These are phyloP conservation scores for Colletotrichum sp. DNA, from an alignment of 2,329 filamentous ascomycete species.

Conservation along the genomic window DNA sequence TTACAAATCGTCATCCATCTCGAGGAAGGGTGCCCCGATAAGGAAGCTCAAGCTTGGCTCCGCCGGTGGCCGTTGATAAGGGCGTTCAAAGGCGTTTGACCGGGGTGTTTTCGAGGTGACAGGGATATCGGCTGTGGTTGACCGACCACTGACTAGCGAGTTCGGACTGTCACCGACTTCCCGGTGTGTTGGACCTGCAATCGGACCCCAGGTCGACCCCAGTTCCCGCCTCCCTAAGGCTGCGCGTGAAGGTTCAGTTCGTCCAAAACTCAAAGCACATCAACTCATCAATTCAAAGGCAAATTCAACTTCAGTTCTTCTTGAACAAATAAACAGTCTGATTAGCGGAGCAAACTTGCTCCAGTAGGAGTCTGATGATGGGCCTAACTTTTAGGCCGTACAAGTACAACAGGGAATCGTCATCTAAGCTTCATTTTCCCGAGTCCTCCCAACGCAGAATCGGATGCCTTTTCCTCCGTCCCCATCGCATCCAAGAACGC, in stretches of 20 bases:
- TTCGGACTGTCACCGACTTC: conserved; percentile 7
- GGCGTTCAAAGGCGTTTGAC: not conserved
- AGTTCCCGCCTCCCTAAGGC: not conserved
- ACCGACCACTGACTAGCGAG: not conserved
- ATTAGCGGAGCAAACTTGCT: conserved; percentile 1
- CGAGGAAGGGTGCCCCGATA: not conserved
- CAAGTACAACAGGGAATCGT: conserved; percentile 9
- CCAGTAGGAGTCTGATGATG: not conserved
- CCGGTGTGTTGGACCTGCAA: not conserved
- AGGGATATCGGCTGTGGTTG: not conserved
- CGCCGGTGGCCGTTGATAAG: conserved; percentile 6
- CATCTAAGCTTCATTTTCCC: not conserved
- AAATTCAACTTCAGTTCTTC: not conserved
- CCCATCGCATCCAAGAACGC: conserved; percentile 6
- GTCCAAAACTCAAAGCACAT: not conserved
- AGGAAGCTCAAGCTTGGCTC: conserved; percentile 14
- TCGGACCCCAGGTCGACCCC: not conserved
- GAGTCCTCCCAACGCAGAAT: not conserved
- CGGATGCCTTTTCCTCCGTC: not conserved
- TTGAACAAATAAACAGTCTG: not conserved
- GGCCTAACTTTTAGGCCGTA: not conserved
- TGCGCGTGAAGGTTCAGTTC: not conserved
- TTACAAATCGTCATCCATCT: conserved; percentile 21
- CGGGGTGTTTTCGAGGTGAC: not conserved
- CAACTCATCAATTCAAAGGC: not conserved